Evolutionary conservation across 306 rosid genomes (phyloP), one percentile per base, ranked within the genome.

Genomic region (Dryas drummondii): DNA sequence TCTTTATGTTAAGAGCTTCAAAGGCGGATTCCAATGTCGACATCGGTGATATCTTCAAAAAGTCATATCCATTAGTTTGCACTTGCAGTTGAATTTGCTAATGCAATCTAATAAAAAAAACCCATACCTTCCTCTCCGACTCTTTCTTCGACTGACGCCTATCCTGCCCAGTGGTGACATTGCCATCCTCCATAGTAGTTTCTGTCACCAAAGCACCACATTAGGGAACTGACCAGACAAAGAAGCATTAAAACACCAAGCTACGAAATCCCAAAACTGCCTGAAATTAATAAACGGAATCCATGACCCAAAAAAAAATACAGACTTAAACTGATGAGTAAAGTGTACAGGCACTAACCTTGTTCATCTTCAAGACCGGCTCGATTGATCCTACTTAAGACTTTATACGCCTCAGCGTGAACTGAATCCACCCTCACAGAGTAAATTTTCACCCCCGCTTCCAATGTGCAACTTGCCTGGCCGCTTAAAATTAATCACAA

Each of bases 401-500:
- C 92, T 84, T 94, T 94, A 82, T 90, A 91, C 11, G 98, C 97
- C 82, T 91, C 98, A 17, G 97, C 88, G 54, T 94, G 98, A 79
- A 88, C 96, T 0, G 98, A 92, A 78, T 94, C 98, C 83, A 94
- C 97, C 83, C 98, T 81, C 52, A 88, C 46, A 50, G 96, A 85
- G 81, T 87, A 90, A 74, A 94, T 91, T 82, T 87, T 94, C 66
- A 94, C 96, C 68, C 97, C 97, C n/a, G 98, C 98, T 91, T 94
- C 98, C 79, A 94, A 90, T 60, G 99, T 94, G 84, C 97, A 94
- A 77, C 97, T 91, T 74, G 97, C 99, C 99, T 94, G 82, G n/a
- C 50, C 76, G 13, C 26, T 22, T 66, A 71, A 71, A 57, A 63
- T 17, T 7, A 63, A 16, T 15, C 8, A 57, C 45, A 22, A 46